phyloP scores from a whole-genome alignment of 176 grass and related monocot species.

The Zea luxurians region DNA sequence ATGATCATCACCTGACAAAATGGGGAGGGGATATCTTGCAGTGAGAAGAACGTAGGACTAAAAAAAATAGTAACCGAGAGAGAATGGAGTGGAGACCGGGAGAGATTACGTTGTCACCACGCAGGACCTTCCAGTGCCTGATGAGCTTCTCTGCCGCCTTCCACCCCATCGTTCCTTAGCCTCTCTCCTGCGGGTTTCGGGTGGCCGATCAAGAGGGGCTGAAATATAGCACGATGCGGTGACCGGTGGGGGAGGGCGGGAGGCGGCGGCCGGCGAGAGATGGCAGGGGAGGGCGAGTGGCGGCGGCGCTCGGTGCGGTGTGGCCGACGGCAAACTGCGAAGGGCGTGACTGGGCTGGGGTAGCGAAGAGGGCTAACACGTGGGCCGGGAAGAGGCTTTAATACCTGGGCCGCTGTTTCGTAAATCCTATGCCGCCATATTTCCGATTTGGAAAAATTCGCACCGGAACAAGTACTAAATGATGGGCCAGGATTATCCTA shows the following conservation, averaged over 20 bases:
- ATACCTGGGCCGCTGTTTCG: too few species aligned
- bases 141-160: neutral
- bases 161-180: slow-evolving; percentile 63
- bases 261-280: neutral
- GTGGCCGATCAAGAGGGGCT: neutral
- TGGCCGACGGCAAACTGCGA: neutral
- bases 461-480: too few species aligned
- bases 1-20: too few species aligned
- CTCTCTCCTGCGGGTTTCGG: neutral
- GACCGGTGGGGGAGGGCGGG: neutral
- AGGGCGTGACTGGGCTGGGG: neutral
- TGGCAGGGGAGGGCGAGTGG: neutral
- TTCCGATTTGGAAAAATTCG: too few species aligned
- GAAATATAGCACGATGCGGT: neutral
- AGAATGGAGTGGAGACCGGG: too few species aligned
- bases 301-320: neutral
- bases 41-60: too few species aligned
- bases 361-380: neutral
- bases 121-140: too few species aligned
- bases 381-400: neutral
- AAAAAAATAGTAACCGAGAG: too few species aligned
- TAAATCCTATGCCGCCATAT: too few species aligned
- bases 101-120: too few species aligned
- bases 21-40: neutral
- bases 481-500: neutral